Percentiles rank a stretch among this genome's conserved stretches.
phyloP scores from a whole-genome alignment of 2,329 filamentous ascomycete species.

The Paraconiothyrium sp. region DNA sequence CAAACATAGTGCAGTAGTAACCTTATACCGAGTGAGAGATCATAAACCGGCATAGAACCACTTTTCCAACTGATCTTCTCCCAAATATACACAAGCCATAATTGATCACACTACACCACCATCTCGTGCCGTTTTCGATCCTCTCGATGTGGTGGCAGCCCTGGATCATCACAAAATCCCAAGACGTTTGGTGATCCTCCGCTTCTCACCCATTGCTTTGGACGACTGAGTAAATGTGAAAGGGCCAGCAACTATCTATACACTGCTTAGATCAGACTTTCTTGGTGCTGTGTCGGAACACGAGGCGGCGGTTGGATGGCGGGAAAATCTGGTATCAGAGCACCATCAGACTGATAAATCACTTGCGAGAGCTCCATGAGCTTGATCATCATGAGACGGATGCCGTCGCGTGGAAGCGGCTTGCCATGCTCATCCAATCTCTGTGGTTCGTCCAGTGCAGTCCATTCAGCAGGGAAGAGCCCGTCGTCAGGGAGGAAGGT shows the following conservation, averaged over 20 bases:
- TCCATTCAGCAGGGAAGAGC: constrained; percentile 16
- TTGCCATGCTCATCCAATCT: background rate
- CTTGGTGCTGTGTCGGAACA: background rate
- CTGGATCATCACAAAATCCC: too few species aligned
- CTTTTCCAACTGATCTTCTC: too few species aligned
- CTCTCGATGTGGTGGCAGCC: too few species aligned
- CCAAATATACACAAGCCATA: too few species aligned
- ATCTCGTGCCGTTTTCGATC: too few species aligned
- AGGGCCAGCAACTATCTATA: background rate
- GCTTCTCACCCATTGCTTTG: too few species aligned
- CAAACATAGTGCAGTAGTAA: background rate
- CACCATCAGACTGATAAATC: constrained; percentile 21
- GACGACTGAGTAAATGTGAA: background rate
- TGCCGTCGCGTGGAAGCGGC: constrained; percentile 27
- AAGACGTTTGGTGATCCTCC: too few species aligned
- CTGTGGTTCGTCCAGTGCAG: constrained; percentile 12
- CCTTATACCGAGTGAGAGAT: background rate
- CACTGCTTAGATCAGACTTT: background rate
- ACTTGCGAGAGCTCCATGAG: constrained; percentile 40
- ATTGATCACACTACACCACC: too few species aligned
- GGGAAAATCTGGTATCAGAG: background rate
- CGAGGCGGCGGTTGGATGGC: background rate
- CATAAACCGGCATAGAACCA: background rate
- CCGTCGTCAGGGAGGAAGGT: constrained; percentile 44
- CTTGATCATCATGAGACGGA: constrained; percentile 32